These are phyloP conservation scores for Linnemannia zychae DNA, from an alignment of 192 early-diverging fungal species.

Conservation along the genomic window DNA sequence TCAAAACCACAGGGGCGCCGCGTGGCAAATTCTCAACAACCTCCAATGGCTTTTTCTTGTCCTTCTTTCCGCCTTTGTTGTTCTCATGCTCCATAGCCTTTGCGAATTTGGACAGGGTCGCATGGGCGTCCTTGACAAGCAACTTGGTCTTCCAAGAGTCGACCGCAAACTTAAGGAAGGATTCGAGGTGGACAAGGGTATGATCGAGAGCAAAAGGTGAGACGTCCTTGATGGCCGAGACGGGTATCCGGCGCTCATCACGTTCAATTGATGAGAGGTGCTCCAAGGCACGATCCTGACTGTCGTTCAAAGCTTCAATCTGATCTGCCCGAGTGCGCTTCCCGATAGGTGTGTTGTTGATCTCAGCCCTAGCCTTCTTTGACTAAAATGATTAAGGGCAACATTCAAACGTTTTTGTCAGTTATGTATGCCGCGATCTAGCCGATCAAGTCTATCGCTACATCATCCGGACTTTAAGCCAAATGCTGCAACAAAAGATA, in stretches of 20 bases:
- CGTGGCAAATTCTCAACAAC: conserved; percentile 43
- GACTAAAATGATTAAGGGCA: not conserved
- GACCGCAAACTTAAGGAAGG: conserved; percentile 67
- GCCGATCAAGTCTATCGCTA: not conserved
- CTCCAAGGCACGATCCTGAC: conserved; percentile 58
- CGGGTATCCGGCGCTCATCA: conserved; percentile 49
- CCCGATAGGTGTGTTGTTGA: conserved; percentile 49
- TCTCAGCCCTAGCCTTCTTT: conserved; percentile 53
- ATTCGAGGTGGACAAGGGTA: conserved; percentile 59
- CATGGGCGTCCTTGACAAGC: conserved; percentile 47
- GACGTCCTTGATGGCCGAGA: conserved; percentile 57
- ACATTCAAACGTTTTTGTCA: not conserved
- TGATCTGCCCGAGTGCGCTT: conserved; percentile 48
- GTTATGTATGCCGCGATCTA: not conserved
- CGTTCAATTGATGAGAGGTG: conserved; percentile 57
- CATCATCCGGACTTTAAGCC: too few species aligned
- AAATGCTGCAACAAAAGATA: too few species aligned
- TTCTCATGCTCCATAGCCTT: conserved; percentile 11
- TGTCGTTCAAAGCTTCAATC: conserved; percentile 55
- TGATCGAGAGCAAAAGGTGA: conserved; percentile 61
- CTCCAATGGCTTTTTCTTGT: conserved; percentile 60
- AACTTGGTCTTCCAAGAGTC: conserved; percentile 37
- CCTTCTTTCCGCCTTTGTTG: conserved; percentile 31
- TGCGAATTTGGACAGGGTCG: not conserved
- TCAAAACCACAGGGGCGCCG: conserved; percentile 65